These are phyloP conservation scores for Fusarium sp. DNA, from an alignment of 2,329 filamentous ascomycete genomes.

Conservation along the genomic window DNA sequence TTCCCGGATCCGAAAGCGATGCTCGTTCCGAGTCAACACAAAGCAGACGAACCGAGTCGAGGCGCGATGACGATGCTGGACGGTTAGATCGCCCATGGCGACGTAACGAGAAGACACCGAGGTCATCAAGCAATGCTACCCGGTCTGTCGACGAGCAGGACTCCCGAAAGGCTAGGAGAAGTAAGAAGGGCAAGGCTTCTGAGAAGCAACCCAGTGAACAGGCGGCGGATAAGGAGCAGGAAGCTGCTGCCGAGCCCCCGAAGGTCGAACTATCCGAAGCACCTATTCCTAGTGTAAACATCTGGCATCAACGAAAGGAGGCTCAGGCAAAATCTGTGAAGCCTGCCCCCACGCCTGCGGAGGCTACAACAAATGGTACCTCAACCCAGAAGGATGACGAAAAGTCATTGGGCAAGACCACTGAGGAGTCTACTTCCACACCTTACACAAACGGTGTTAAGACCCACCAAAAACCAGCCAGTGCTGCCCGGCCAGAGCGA, in stretches of 20 bases:
- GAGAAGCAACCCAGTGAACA: conserved; percentile 65
- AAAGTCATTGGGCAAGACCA: conserved; percentile 56
- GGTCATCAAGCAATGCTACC: conserved; percentile 73
- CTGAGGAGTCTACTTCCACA: conserved; percentile 44
- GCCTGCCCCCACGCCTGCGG: conserved; percentile 52
- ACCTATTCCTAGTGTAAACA: conserved; percentile 85
- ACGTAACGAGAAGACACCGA: conserved; percentile 65
- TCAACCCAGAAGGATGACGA: conserved; percentile 58
- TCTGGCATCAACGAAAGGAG: conserved; percentile 87
- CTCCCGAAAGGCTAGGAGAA: conserved; percentile 65
- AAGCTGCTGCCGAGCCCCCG: conserved; percentile 60
- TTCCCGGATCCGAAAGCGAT: conserved; percentile 58
- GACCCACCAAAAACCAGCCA: conserved; percentile 60
- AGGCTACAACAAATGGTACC: conserved; percentile 55
- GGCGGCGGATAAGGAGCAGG: conserved; percentile 70
- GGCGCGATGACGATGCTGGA: conserved; percentile 58
- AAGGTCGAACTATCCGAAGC: conserved; percentile 83
- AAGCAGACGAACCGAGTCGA: conserved; percentile 53
- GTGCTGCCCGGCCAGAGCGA: conserved; percentile 58
- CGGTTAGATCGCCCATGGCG: conserved; percentile 60
- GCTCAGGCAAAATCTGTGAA: conserved; percentile 69
- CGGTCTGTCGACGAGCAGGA: conserved; percentile 76
- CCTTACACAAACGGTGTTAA: conserved; percentile 58
- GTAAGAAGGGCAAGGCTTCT: conserved; percentile 71
- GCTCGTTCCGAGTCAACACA: conserved; percentile 55